phyloP scores from a whole-genome alignment of 169 alveolate species.

The Cryptosporidium parvum region DNA sequence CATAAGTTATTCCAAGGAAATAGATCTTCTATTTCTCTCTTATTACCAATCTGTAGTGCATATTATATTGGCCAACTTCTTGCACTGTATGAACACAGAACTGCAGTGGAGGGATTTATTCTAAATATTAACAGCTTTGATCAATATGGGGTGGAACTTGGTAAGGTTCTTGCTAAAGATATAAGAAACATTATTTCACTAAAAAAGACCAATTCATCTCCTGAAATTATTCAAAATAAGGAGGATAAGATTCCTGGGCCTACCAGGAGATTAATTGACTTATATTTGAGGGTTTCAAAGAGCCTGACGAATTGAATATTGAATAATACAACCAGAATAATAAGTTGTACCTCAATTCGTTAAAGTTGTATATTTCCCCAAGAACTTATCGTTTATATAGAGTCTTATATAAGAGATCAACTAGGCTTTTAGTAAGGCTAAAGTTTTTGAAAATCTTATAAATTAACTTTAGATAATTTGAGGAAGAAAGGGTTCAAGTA shows the following conservation, averaged over 20 bases:
- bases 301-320: neutral
- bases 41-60: constrained; percentile 89
- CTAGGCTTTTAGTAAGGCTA: neutral
- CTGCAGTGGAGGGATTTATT: constrained; percentile 96
- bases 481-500: neutral
- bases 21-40: constrained; percentile 92
- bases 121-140: constrained; percentile 97
- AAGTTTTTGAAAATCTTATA: neutral
- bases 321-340: neutral
- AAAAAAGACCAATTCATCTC: constrained; percentile 52
- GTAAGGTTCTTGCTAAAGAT: constrained; percentile 87
- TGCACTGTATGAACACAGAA: constrained; percentile 98
- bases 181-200: constrained; percentile 75
- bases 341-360: too few species aligned
- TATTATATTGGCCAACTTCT: constrained; percentile 93
- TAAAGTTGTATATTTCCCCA: too few species aligned
- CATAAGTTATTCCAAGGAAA: constrained; percentile 97
- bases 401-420: too few species aligned
- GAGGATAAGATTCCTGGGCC: constrained; percentile 75
- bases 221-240: constrained; percentile 46
- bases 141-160: constrained; percentile 98
- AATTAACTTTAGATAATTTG: too few species aligned
- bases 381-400: too few species aligned
- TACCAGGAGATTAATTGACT: constrained; percentile 76
- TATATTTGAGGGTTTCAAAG: constrained; percentile 3